A percentile compares a stretch with the other conserved stretches of the same genome.
phyloP scores from a whole-genome alignment of 768 basidiomycete genomes.

The Mycena crocata region DNA sequence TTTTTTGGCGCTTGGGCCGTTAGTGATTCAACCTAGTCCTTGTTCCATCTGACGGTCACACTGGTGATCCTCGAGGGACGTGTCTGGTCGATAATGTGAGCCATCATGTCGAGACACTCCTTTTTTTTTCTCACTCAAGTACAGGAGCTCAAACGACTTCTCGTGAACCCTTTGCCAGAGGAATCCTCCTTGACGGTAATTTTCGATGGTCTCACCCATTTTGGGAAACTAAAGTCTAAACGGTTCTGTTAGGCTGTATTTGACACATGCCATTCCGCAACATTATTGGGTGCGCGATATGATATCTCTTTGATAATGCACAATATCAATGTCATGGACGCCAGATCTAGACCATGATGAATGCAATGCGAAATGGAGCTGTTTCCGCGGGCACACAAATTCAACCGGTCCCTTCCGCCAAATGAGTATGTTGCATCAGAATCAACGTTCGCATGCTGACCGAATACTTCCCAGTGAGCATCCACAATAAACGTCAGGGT shows the following conservation, averaged over 20 bases:
- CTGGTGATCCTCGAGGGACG: constrained; percentile 5
- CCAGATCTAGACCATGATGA: constrained; percentile 17
- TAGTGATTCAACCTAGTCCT: not conserved
- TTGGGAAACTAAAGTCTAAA: no score
- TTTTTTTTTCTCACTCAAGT: not conserved
- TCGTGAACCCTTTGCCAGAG: constrained; percentile 11
- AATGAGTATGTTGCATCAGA: not conserved
- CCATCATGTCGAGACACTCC: not conserved
- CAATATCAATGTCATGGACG: no score
- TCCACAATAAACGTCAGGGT: no score
- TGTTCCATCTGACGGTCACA: constrained; percentile 20
- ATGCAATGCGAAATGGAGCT: constrained; percentile 8
- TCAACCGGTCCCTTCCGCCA: not conserved
- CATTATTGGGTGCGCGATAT: not conserved
- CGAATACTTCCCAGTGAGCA: no score
- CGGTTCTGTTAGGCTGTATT: constrained; percentile 10
- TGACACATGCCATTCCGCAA: constrained; percentile 23
- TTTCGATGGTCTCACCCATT: no score
- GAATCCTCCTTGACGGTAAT: constrained; percentile 14
- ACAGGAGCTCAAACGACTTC: constrained; percentile 23
- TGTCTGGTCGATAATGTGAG: constrained; percentile 24
- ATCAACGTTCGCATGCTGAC: no score
- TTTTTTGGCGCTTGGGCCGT: not conserved
- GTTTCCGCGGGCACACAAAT: not conserved
- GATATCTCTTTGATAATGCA: no score